Conservation (phyloP, 2,329 filamentous ascomycete genomes). For the Calonectria crousiana region DNA sequence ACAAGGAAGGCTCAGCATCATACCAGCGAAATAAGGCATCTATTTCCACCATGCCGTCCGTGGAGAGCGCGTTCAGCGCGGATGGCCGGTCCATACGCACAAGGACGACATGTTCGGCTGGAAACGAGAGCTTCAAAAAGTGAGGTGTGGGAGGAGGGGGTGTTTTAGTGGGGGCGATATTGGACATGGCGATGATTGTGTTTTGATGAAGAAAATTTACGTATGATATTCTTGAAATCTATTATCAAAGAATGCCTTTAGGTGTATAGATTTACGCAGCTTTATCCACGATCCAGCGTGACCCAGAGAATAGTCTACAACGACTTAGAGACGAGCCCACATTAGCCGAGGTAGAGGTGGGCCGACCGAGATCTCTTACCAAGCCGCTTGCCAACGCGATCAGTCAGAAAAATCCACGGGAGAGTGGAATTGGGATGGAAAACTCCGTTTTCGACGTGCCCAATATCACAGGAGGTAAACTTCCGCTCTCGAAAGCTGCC, state of each 20-base stretch:
- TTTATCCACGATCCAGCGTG: neutral
- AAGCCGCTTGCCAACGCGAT: neutral
- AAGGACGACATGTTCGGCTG: slow-evolving; percentile 60
- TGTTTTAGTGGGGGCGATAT: neutral
- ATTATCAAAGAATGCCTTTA: neutral
- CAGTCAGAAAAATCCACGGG: neutral
- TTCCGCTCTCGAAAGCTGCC: neutral
- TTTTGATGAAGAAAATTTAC: neutral
- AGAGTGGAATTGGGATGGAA: neutral
- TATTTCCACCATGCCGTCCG: slow-evolving; percentile 58
- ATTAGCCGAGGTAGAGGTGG: neutral
- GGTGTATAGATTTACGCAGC: neutral
- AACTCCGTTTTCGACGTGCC: no score
- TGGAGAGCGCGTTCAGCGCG: slow-evolving; percentile 59
- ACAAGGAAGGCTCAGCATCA: slow-evolving; percentile 59
- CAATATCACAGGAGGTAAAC: no score
- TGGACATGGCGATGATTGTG: neutral
- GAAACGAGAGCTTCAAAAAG: slow-evolving; percentile 53
- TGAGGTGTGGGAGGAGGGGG: neutral
- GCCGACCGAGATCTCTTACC: neutral
- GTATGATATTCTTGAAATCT: neutral
- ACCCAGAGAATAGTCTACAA: neutral
- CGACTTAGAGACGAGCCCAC: neutral
- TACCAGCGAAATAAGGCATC: slow-evolving; percentile 62
- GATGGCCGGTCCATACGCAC: slow-evolving; percentile 63